Evolutionary conservation across 177 flowering plant genomes (phyloP).

Genomic region (Tripterygium wilfordii): DNA sequence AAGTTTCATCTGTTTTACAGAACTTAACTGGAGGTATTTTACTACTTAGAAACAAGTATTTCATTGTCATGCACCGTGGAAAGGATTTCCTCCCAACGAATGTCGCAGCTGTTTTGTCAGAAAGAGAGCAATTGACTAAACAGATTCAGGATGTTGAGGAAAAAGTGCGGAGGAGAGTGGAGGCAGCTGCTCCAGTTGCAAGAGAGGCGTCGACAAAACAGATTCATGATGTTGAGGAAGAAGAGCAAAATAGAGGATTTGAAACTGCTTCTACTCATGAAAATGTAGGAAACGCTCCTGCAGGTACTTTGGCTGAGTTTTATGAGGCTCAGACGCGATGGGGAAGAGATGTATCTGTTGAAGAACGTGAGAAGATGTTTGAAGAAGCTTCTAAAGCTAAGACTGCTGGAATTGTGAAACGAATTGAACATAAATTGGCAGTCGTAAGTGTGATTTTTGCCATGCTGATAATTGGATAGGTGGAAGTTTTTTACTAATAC

Average conservation of each 20-base stretch:
- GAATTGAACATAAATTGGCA: conserved; percentile 65
- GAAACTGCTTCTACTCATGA: too few relatives aligned
- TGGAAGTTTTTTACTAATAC: too few relatives aligned
- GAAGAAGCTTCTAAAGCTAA: conserved; percentile 71
- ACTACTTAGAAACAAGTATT: conserved; percentile 89
- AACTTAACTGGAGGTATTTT: conserved; percentile 82
- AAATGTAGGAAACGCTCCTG: conserved; percentile 47
- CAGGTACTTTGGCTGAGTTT: conserved; percentile 92
- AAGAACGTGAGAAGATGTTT: conserved; percentile 69
- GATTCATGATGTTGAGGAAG: conserved; percentile 87
- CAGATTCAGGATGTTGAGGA: conserved; percentile 88
- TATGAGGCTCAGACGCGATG: conserved; percentile 90
- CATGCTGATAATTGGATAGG: too few relatives aligned
- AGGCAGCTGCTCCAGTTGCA: conserved; percentile 34
- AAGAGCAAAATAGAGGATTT: conserved; percentile 45
- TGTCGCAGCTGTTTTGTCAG: conserved; percentile 79
- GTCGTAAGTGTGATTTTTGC: conserved; percentile 50
- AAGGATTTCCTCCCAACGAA: conserved; percentile 86
- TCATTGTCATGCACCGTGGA: conserved; percentile 86
- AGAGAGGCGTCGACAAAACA: conserved; percentile 73
- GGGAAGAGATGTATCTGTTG: conserved; percentile 75
- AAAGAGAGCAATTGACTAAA: conserved; percentile 75
- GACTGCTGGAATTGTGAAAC: conserved; percentile 50
- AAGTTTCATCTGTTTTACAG: conserved; percentile 33
- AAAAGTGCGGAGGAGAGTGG: conserved; percentile 41